Conservation (phyloP, 768 basidiomycete genomes). For the Trametes coccinea region DNA sequence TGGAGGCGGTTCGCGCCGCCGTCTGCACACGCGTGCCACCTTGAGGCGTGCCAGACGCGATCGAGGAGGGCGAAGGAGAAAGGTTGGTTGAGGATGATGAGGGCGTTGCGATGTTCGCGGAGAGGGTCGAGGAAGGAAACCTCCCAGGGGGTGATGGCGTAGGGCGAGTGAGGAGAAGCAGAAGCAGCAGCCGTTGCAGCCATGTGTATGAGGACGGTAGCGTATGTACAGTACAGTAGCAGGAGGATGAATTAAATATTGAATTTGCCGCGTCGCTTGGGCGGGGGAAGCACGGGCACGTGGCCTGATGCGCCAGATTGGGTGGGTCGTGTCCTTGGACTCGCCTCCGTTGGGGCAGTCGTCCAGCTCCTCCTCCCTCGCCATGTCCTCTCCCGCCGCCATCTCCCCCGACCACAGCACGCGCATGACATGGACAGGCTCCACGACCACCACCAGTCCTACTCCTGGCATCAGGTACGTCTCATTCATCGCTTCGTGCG, state of each 20-base stretch:
- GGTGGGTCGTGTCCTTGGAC: constrained; percentile 21
- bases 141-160: constrained; percentile 19
- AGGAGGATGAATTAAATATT: neutral
- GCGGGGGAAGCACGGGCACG: constrained; percentile 22
- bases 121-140: constrained; percentile 25
- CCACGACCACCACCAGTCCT: constrained; percentile 42
- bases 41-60: constrained; percentile 46
- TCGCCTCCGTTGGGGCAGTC: constrained; percentile 5
- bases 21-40: constrained; percentile 51
- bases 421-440: constrained; percentile 26
- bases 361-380: constrained; percentile 1
- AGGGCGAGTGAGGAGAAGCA: neutral
- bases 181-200: neutral
- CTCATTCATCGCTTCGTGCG: neutral
- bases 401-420: neutral
- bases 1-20: constrained; percentile 66
- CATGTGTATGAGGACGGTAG: neutral
- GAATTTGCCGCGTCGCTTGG: neutral
- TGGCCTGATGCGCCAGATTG: constrained; percentile 10
- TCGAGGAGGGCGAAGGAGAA: constrained; percentile 65
- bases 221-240: neutral
- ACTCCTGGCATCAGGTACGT: constrained; percentile 87
- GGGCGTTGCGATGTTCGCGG: constrained; percentile 38
- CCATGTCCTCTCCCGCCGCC: neutral
- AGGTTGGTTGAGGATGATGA: constrained; percentile 91